Evolutionary conservation across 257 asterid genomes (phyloP), one percentile per base, ranked within the genome.

Genomic region (Gynochthodes officinalis): DNA sequence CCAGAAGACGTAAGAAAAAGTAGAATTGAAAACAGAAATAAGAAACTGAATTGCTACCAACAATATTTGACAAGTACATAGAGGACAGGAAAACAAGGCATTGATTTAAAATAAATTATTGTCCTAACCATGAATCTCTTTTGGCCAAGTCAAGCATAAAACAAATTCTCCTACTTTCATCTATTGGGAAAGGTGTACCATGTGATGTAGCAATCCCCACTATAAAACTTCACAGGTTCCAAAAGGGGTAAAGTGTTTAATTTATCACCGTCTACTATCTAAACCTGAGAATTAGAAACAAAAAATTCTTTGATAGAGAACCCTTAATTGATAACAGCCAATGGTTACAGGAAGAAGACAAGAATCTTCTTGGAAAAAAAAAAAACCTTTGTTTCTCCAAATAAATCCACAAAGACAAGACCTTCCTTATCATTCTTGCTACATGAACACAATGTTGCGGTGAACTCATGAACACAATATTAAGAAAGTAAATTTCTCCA

Each of bases 111-210:
- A 27, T 4, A 15, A 59, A 33, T 14, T 25, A 21, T 30, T 37
- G 52, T 50, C 67, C 79, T 89, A 80, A 92, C 98, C 90, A 65
- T 85, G 52, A 78, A 64, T 73, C 98, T 89, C 75, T 83, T 83
- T 78, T 80, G 82, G 75, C 98, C 98, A 59, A 88, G 78, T 96
- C 98, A 92, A 75, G 96, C 83, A 59, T 95, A 92, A 64, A 89
- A 82, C 66, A 89, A 87, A 78, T 79, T 82, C 60, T 88, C 93
- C 78, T 88, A 96, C 80, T 78, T 77, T 67, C 78, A 93, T 50
- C 86, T 78, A 49, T 85, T 87, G 46, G 84, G 76, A 79, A 86
- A 92, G 30, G 87, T 74, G 74, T 88, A 88, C 64, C 89, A 93
- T 76, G 87, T 79, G 76, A 92, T 84, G 75, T 84, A 92, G 84